Evolutionary conservation across 148 eudicot genomes (phyloP).

Genomic region (Camellia japonica): DNA sequence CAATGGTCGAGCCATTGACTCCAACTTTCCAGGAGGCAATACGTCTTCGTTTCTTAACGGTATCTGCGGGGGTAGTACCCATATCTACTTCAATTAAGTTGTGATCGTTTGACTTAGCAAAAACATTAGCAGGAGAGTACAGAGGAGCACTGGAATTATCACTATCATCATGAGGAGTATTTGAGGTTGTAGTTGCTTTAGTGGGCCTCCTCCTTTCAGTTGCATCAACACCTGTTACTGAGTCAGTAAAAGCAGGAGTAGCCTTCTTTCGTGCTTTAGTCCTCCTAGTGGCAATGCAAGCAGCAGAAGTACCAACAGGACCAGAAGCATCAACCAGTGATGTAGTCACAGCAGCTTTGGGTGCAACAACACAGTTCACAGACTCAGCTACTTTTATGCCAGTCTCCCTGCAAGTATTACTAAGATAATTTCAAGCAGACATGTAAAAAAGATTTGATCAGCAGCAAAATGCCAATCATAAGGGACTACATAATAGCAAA

Average conservation of each 20-base stretch:
- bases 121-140: constrained; percentile 15
- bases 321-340: constrained; percentile 8
- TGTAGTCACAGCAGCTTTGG: constrained; percentile 10
- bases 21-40: constrained; percentile 43
- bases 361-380: constrained; percentile 23
- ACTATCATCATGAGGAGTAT: constrained; percentile 16
- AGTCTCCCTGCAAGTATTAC: constrained; percentile 31
- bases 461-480: neutral
- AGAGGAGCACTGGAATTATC: constrained; percentile 24
- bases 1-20: constrained; percentile 35
- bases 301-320: constrained; percentile 14
- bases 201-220: neutral
- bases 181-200: constrained; percentile 11
- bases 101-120: constrained; percentile 3
- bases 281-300: neutral
- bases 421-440: neutral
- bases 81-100: constrained; percentile 25
- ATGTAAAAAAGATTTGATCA: constrained; percentile 3
- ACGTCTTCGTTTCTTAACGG: constrained; percentile 57
- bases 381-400: constrained; percentile 39
- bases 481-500: no score
- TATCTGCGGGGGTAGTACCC: constrained; percentile 44
- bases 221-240: constrained; percentile 12
- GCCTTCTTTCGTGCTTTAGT: constrained; percentile 12
- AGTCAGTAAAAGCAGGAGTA: neutral